Conservation (phyloP, 78 protist genomes). For the Mastigamoeba balamuthi region DNA sequence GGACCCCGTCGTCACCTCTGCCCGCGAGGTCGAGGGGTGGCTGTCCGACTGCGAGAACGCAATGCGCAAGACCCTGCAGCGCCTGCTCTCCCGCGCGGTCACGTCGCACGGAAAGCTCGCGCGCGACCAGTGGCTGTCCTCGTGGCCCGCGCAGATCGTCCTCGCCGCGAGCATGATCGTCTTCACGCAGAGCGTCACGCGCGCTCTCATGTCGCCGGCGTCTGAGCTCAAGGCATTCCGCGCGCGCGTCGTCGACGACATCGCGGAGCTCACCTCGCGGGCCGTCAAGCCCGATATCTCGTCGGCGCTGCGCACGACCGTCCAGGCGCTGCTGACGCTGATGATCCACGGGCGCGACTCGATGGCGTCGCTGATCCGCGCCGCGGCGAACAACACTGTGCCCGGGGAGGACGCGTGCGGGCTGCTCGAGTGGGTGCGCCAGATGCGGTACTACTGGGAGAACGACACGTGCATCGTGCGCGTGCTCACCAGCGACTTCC, state of each 20-base stretch:
- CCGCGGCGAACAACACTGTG: slow-evolving; percentile 3
- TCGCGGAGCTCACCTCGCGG: too few relatives aligned
- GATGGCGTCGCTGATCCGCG: not conserved
- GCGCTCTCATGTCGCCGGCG: too few relatives aligned
- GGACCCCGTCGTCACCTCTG: too few relatives aligned
- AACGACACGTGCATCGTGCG: slow-evolving; percentile 4
- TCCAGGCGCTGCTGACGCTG: slow-evolving; percentile 8
- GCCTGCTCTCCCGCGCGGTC: not conserved
- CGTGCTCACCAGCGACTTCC: slow-evolving; percentile 37
- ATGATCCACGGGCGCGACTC: slow-evolving; percentile 29
- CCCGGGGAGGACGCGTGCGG: not conserved
- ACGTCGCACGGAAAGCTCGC: not conserved
- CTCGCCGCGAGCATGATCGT: slow-evolving; percentile 10
- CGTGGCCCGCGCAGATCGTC: slow-evolving; percentile 68
- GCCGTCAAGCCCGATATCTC: too few relatives aligned
- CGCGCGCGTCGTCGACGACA: too few relatives aligned
- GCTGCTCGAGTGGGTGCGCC: slow-evolving; percentile 71
- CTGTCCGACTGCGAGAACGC: slow-evolving; percentile 32
- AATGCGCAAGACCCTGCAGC: not conserved
- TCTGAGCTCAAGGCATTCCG: too few relatives aligned
- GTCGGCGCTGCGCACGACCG: too few relatives aligned
- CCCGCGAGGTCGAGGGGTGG: slow-evolving; percentile 68
- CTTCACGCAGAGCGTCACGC: slow-evolving; percentile 47
- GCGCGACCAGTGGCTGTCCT: slow-evolving; percentile 54
- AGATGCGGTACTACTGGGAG: slow-evolving; percentile 64